Evolutionary conservation across 2,329 filamentous ascomycete species (phyloP).

Genomic region (Diplodia corticola): DNA sequence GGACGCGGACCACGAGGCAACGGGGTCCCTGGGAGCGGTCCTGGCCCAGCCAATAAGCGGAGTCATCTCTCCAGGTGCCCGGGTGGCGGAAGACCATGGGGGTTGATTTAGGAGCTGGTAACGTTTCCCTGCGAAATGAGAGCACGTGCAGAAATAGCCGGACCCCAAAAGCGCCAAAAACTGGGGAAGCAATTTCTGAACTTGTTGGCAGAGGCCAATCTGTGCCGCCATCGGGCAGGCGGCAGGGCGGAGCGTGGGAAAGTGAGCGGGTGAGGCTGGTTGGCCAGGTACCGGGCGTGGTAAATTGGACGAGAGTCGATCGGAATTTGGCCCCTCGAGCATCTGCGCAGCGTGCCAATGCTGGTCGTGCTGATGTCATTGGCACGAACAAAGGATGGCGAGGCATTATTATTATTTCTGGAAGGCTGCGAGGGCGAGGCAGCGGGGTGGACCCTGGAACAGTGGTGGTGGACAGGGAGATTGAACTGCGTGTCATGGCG

Average conservation of each 20-base stretch:
- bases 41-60: no score
- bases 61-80: neutral
- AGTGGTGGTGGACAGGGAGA: neutral
- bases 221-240: neutral
- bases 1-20: neutral
- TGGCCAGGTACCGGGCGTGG: neutral
- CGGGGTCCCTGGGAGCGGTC: neutral
- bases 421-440: conserved; percentile 5
- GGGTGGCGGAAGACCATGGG: neutral
- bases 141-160: neutral
- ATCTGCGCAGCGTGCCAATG: neutral
- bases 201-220: conserved; percentile 1
- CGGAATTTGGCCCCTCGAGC: neutral
- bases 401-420: neutral
- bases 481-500: conserved; percentile 6
- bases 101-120: neutral
- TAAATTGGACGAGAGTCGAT: conserved; percentile 12
- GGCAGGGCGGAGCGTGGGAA: neutral
- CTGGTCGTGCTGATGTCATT: conserved; percentile 5
- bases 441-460: neutral
- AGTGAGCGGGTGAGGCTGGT: conserved; percentile 12
- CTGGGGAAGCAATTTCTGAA: conserved; percentile 9
- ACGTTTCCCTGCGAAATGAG: neutral
- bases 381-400: neutral
- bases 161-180: conserved; percentile 4